Base-by-base conservation (phyloP, 176 grass and related monocot genomes). In the Bothriochloa decipiens region DNA sequence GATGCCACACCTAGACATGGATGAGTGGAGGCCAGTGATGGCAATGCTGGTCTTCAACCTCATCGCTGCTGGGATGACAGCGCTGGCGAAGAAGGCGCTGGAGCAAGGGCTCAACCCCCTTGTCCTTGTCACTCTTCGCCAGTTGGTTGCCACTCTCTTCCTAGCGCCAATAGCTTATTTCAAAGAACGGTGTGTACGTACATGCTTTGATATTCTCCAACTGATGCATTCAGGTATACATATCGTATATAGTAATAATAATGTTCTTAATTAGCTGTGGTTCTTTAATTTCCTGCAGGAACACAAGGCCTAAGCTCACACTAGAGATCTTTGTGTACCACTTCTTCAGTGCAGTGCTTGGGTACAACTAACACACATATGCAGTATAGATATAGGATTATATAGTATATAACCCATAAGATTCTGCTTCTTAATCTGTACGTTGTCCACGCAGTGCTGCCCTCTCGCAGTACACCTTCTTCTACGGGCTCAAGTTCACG, bases 241-340 rank as follows among this genome's bases (percentile, higher is more conserved):
- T 52, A 18, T 17, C 18, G 11, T 23, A 25, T 32, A 32, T 32
- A 32, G 2, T 32, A 32, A 32, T 32, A 32, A 32, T 50, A 20
- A 5, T 80, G 45, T 1, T 57, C 2, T 52, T 11, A 75, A 8
- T 40, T 40, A 8, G 5, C 3, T 4, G 47, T 8, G 0, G 8
- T 25, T 84, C 11, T 5, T 35, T 74, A 16, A 1, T 42, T 13
- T 86, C 33, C n/a, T 61, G 22, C 82, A 95, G 95, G 89, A 95
- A 86, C 85, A 88, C 76, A 66, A 93, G 95, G 78, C 95, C 95
- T 26, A 97, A 90, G 79, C 17, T 97, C 27, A 97, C 91, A 22
- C 0, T 9, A 10, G 89, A 95, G 81, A 95, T 93, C 37, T 84
- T 89, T 28, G 72, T 76, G 6, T 97, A 97, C 83, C 79, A 93